Base-by-base conservation (phyloP, 2,329 filamentous ascomycete genomes). In the Fonsecaea erecta region DNA sequence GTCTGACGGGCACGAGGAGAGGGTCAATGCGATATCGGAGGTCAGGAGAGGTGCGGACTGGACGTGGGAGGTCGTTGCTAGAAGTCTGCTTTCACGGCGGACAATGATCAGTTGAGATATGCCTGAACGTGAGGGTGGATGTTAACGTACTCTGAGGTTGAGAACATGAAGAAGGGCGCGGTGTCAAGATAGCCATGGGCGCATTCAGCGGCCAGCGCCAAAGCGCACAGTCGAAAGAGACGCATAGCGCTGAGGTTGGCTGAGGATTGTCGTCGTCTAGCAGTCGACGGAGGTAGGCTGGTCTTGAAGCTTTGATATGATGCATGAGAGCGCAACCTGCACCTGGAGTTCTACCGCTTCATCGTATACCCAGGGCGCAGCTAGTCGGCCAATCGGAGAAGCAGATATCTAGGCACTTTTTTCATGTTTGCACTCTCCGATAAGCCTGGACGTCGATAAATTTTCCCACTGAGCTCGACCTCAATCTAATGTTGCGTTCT, bases 101-200 rank as follows among this genome's bases (percentile, higher is more conserved):
- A 60, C 8, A 34, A 35, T 54, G 46, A 32, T 65, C 37, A 65
- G 63, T 60, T 32, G 37, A 32, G 18, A 9, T 21, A 18, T 60
- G 34, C 37, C 35, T 26, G 40, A 43, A 30, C 24, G 54, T 61
- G 66, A 60, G 12, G 51, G 52, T n/a, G 52, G 35, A 62, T 30
- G 34, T 32, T n/a, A 52, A 21, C 30, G 74, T 88, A 97, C 93
- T 88, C 82, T 68, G 90, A 85, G 52, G 90, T 94, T 34, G 94
- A 97, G 77, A 96, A 89, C 71, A 97, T 81, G 75, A 97, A 85
- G 78, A 97, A 95, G 18, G 95, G 94, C 61, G 92, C 93, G 1
- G 93, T 92, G 78, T 97, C 90, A 43, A 71, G 64, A 62, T 72
- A 72, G 56, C 63, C 68, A 52, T 67, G 63, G 37, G 67, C 70